phyloP scores from a whole-genome alignment of 2,329 filamentous ascomycete species.

The Neurospora sp. region DNA sequence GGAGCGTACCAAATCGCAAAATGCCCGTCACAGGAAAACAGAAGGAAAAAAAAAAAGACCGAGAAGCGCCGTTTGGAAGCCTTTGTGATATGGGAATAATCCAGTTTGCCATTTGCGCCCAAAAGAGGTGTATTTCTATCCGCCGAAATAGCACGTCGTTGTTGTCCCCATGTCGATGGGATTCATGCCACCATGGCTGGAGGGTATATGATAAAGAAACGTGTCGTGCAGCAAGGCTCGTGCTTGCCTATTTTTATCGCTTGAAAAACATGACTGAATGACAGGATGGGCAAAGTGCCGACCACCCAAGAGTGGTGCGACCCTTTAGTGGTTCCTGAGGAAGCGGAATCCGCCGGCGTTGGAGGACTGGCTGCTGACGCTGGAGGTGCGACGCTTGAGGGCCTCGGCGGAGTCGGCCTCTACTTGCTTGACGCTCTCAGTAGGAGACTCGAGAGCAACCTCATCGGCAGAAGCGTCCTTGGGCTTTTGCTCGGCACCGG shows the following conservation, averaged over 20 bases:
- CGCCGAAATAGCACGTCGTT: background rate
- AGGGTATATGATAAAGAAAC: background rate
- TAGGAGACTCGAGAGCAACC: conserved; percentile 22
- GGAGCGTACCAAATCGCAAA: background rate
- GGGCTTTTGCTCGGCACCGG: conserved; percentile 35
- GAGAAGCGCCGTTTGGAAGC: background rate
- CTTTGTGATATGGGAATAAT: background rate
- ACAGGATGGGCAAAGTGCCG: background rate
- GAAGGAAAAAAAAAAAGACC: background rate
- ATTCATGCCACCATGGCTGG: background rate
- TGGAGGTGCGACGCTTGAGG: conserved; percentile 40
- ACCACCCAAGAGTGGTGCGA: background rate
- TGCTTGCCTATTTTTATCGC: background rate
- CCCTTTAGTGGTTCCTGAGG: conserved; percentile 28
- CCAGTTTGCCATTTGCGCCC: background rate
- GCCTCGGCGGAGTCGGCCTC: conserved; percentile 10
- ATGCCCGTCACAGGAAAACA: background rate
- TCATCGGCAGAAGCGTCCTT: conserved; percentile 19
- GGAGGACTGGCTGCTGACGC: conserved; percentile 38
- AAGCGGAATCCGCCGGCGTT: conserved; percentile 32
- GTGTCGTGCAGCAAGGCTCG: background rate
- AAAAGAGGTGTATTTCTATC: background rate
- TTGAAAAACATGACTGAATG: background rate
- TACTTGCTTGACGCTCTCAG: conserved; percentile 11
- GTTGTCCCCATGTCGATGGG: background rate